Percentiles rank a stretch among this genome's conserved stretches.
Evolutionary conservation across 2,329 filamentous ascomycete genomes (phyloP).

Genomic region (Phyllosticta citriasiana): DNA sequence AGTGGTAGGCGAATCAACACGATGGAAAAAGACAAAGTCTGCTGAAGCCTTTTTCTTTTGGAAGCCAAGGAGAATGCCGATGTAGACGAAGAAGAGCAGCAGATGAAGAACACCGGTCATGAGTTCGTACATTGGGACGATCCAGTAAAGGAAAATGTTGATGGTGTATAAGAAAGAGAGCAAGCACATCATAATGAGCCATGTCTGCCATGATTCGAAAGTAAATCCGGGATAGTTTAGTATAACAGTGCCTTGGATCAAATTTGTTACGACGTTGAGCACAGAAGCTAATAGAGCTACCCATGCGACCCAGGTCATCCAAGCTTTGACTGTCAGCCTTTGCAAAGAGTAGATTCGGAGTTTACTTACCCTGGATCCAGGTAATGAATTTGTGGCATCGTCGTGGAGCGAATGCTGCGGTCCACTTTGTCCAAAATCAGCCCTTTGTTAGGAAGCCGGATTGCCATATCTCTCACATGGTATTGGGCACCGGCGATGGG

Average conservation of each 20-base stretch:
- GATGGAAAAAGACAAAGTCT: conserved; percentile 23
- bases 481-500: conserved; percentile 35
- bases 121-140: conserved; percentile 31
- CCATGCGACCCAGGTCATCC: conserved; percentile 4
- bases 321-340: neutral
- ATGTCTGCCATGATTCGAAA: conserved; percentile 30
- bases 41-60: conserved; percentile 24
- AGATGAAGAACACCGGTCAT: conserved; percentile 27
- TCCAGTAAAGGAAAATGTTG: conserved; percentile 24
- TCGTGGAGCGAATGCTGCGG: conserved; percentile 23
- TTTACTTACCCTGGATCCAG: conserved; percentile 19
- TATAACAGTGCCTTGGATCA: conserved; percentile 24
- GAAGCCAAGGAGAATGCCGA: conserved; percentile 24
- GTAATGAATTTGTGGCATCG: conserved; percentile 23
- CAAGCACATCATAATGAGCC: conserved; percentile 28
- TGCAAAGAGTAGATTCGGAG: neutral
- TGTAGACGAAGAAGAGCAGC: conserved; percentile 25
- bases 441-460: neutral
- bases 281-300: neutral
- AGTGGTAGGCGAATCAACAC: conserved; percentile 15
- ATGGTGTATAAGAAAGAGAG: conserved; percentile 24
- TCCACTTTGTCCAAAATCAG: conserved; percentile 20
- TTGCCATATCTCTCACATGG: conserved; percentile 14
- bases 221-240: conserved; percentile 27
- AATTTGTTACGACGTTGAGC: neutral